These are phyloP conservation scores for Aspergillus ibericus DNA, from an alignment of 2,329 filamentous ascomycete genomes.

Conservation along the genomic window DNA sequence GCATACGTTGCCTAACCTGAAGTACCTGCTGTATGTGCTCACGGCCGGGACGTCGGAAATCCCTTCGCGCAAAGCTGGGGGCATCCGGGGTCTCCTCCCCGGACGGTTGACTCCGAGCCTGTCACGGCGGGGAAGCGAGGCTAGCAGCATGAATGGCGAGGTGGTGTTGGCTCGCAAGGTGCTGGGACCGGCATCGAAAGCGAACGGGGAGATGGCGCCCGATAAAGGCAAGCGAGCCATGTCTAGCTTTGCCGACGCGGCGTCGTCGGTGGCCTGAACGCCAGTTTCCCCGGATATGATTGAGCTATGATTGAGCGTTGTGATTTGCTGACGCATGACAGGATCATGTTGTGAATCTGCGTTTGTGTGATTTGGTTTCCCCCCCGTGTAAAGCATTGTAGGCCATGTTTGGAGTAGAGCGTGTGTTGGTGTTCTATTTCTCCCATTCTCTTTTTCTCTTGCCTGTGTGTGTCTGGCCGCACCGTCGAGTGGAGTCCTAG, in stretches of 20 bases:
- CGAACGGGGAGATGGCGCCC: constrained; percentile 26
- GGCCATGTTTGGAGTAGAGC: neutral
- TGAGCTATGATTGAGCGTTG: neutral
- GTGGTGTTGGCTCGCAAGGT: constrained; percentile 28
- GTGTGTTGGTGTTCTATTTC: neutral
- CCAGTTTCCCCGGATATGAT: neutral
- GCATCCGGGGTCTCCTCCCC: constrained; percentile 49
- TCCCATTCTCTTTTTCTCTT: neutral
- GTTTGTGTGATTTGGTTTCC: neutral
- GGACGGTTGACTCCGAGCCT: constrained; percentile 39
- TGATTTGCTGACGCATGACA: neutral
- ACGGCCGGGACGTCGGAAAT: constrained; percentile 72
- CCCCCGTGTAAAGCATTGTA: neutral
- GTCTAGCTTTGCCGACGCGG: constrained; percentile 10
- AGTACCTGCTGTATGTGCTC: constrained; percentile 86
- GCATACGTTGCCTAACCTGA: constrained; percentile 88
- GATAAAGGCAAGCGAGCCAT: constrained; percentile 22
- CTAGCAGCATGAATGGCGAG: constrained; percentile 39
- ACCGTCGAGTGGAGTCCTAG: neutral
- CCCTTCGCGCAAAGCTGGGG: constrained; percentile 56
- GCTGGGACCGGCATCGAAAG: constrained; percentile 24
- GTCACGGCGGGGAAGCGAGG: constrained; percentile 42
- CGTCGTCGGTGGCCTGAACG: constrained; percentile 23
- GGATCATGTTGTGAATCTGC: neutral
- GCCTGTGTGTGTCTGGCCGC: neutral